These are phyloP conservation scores for Termitomyces sp. DNA, from an alignment of 768 basidiomycete species.

Conservation along the genomic window DNA sequence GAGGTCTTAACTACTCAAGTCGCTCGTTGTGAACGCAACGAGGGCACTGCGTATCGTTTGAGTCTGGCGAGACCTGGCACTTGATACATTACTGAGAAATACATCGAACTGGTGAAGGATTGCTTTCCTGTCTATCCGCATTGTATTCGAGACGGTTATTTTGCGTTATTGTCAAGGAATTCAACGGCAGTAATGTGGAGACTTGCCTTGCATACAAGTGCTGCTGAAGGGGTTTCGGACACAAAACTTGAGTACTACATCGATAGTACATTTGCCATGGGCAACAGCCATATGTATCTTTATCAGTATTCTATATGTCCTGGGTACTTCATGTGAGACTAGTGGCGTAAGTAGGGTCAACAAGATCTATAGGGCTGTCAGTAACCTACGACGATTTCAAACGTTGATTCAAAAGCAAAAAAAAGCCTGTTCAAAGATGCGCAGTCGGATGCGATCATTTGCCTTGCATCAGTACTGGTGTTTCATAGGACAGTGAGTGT, in stretches of 20 bases:
- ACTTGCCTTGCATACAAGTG: background rate
- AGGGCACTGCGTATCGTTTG: too few relatives aligned
- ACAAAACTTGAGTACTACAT: background rate
- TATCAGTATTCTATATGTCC: background rate
- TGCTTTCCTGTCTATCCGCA: background rate
- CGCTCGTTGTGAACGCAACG: background rate
- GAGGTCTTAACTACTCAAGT: background rate
- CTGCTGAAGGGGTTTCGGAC: too few relatives aligned
- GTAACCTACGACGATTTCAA: background rate
- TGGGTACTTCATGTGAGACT: background rate
- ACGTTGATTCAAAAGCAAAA: background rate
- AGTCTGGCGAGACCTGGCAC: too few relatives aligned
- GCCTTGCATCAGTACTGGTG: background rate
- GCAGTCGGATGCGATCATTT: background rate
- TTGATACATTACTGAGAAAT: background rate
- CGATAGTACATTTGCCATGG: background rate
- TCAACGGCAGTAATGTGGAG: background rate
- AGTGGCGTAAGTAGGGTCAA: background rate
- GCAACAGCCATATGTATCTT: background rate
- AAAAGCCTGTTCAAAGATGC: background rate
- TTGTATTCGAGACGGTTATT: background rate
- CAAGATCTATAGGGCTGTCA: background rate
- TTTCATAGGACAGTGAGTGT: background rate
- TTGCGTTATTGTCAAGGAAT: background rate
- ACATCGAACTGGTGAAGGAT: background rate